Conservation (phyloP, 1,139 yeast genomes). For the Scheffersomyces titani region DNA sequence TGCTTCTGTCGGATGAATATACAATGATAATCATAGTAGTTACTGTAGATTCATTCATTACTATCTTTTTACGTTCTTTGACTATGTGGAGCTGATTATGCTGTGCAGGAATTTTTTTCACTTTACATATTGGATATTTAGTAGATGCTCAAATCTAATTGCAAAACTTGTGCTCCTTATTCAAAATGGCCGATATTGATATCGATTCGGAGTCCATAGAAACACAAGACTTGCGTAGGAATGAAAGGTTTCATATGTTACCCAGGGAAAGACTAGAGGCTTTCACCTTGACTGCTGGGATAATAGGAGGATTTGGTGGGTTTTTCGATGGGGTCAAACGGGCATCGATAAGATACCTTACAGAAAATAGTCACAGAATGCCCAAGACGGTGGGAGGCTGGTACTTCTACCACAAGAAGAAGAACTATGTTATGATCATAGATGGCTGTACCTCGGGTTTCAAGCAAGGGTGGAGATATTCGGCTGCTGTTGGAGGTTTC, state of each 20-base stretch:
- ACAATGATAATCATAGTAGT: not conserved
- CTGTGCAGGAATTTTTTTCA: not conserved
- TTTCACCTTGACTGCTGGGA: constrained; percentile 40
- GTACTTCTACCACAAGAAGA: constrained; percentile 86
- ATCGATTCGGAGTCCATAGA: not conserved
- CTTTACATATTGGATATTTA: not conserved
- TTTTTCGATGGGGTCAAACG: constrained; percentile 59
- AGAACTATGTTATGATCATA: constrained; percentile 71
- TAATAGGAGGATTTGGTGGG: constrained; percentile 65
- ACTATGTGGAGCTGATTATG: not conserved
- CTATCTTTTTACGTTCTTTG: not conserved
- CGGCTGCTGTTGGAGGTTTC: constrained; percentile 49
- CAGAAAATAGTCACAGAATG: constrained; percentile 80
- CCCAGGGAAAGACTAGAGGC: constrained; percentile 39
- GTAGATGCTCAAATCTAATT: not conserved
- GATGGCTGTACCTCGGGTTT: constrained; percentile 52
- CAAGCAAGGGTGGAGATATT: constrained; percentile 44
- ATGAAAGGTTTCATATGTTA: constrained; percentile 43
- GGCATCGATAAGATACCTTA: constrained; percentile 63
- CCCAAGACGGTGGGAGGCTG: constrained; percentile 83
- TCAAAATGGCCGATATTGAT: not conserved
- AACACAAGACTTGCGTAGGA: constrained; percentile 11
- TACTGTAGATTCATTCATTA: too few species aligned
- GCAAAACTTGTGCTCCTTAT: not conserved
- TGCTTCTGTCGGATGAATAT: not conserved